phyloP scores from a whole-genome alignment of 495 filamentous ascomycete species.

The Daldinia decipiens region DNA sequence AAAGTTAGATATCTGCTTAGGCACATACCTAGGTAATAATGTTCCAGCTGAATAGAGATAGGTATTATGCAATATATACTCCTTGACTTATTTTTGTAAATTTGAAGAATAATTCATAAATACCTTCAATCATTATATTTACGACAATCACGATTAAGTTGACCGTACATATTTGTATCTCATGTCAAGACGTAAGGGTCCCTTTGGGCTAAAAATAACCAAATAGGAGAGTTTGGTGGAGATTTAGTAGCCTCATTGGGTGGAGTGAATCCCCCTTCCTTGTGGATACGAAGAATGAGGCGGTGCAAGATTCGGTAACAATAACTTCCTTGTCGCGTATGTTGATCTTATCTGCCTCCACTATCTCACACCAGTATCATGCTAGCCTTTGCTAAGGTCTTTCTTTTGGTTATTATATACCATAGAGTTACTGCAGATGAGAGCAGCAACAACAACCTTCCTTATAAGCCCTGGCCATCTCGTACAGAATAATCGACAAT shows the following conservation, averaged over 20 bases:
- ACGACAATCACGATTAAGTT: not conserved
- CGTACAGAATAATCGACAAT: not conserved
- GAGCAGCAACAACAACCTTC: not conserved
- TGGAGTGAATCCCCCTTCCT: slow-evolving; percentile 1
- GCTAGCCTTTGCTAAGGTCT: not conserved
- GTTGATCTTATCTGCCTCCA: slow-evolving; percentile 7
- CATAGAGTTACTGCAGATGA: not conserved
- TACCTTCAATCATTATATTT: not conserved
- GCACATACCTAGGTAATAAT: no score
- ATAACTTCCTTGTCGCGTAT: not conserved
- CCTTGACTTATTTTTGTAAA: not conserved
- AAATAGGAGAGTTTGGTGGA: slow-evolving; percentile 27
- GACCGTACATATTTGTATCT: not conserved
- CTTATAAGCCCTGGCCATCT: not conserved
- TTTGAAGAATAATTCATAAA: not conserved
- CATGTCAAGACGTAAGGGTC: slow-evolving; percentile 16
- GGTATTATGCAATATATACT: not conserved
- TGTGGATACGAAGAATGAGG: slow-evolving; percentile 35
- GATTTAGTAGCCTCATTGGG: slow-evolving; percentile 37
- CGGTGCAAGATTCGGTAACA: slow-evolving; percentile 26
- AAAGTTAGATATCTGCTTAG: not conserved
- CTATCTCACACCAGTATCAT: slow-evolving; percentile 34
- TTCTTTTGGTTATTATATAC: not conserved
- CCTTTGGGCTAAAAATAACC: slow-evolving; percentile 34
- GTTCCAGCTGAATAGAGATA: not conserved